Evolutionary conservation across 768 basidiomycete genomes (phyloP).

Genomic region (Leccinum truebloodii): DNA sequence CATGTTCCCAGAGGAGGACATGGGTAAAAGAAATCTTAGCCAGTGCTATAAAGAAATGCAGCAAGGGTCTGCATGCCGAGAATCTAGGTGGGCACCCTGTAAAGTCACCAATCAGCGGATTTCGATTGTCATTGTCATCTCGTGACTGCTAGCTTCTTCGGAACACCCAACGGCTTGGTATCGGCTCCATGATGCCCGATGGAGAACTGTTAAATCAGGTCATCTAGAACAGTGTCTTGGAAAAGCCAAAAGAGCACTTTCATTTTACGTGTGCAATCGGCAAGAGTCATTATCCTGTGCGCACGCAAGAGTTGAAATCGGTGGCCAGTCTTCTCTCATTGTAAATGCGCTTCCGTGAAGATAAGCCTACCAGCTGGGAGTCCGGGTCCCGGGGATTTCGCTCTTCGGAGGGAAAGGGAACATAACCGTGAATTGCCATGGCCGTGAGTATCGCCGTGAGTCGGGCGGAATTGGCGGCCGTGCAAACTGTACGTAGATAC

Average conservation of each 20-base stretch:
- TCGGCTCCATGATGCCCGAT: background rate
- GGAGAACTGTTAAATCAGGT: background rate
- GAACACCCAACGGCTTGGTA: background rate
- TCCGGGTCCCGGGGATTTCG: background rate
- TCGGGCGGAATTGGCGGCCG: too few relatives aligned
- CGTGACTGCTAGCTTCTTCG: background rate
- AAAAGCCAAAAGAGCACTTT: background rate
- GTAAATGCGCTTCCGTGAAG: background rate
- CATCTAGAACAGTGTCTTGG: background rate
- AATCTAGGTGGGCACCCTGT: background rate
- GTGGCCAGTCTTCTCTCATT: background rate
- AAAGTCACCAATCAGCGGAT: background rate
- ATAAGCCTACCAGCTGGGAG: background rate
- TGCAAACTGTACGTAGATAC: too few relatives aligned
- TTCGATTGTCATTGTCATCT: background rate
- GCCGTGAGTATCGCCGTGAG: too few relatives aligned
- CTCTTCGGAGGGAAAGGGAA: background rate
- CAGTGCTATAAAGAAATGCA: background rate
- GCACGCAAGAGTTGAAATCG: background rate
- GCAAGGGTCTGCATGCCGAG: background rate
- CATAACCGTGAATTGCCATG: background rate
- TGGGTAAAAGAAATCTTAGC: background rate
- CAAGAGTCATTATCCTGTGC: background rate
- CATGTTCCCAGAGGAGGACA: background rate
- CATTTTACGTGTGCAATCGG: background rate